phyloP scores from a whole-genome alignment of 345 rosid species.

The Lumnitzera racemosa region DNA sequence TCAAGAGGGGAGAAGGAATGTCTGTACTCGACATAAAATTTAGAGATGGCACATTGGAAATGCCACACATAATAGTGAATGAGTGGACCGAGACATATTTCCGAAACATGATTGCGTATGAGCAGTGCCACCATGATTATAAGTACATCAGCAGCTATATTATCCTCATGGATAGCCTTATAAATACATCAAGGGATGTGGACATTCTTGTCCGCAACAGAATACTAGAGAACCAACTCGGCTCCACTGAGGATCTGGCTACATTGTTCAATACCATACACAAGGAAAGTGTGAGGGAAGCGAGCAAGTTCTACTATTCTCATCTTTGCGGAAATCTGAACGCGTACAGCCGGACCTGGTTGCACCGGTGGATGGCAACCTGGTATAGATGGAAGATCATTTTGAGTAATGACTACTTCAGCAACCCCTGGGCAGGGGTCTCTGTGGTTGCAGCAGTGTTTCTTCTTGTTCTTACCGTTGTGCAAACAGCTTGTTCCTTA shows the following conservation, averaged over 20 bases:
- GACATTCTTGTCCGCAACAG: conserved; percentile 4
- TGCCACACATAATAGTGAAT: conserved; percentile 20
- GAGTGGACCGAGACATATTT: conserved; percentile 18
- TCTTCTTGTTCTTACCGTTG: conserved; percentile 3
- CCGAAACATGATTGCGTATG: conserved; percentile 25
- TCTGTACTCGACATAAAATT: conserved; percentile 22
- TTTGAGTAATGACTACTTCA: conserved; percentile 4
- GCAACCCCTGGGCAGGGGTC: conserved; percentile 13
- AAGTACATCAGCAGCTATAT: conserved; percentile 15
- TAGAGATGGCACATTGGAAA: conserved; percentile 15
- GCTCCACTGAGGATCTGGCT: conserved; percentile 4
- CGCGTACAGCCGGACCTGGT: conserved; percentile 4
- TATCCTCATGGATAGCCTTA: conserved; percentile 14
- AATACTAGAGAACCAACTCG: conserved; percentile 10
- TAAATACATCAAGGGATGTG: conserved; percentile 6
- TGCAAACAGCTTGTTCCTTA: conserved; percentile 7
- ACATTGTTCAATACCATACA: conserved; percentile 6
- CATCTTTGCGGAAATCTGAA: conserved; percentile 1
- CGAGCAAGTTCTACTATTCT: conserved; percentile 8
- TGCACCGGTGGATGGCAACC: conserved; percentile 10
- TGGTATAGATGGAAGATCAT: conserved; percentile 8
- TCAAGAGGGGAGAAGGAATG: conserved; percentile 7
- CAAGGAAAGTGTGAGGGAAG: conserved; percentile 13
- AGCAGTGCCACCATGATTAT: conserved; percentile 17
- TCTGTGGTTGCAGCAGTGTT: conserved; percentile 4